Evolutionary conservation across 2,329 filamentous ascomycete genomes (phyloP), one percentile per base, ranked within the genome.

Genomic region (Pseudogymnoascus sp.): DNA sequence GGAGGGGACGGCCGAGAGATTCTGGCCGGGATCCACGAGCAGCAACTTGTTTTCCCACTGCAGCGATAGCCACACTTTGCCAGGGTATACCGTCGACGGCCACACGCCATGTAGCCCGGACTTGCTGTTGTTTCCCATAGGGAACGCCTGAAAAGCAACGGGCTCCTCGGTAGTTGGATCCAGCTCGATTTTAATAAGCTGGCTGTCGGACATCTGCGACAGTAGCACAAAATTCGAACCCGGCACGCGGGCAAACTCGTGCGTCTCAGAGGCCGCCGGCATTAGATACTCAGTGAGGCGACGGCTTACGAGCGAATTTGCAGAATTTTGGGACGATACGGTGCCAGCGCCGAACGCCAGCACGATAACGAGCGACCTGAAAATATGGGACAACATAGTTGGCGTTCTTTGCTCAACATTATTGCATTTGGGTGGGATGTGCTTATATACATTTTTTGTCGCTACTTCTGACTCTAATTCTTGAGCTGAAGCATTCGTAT

Each of bases 171-270:
- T 60, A 16, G 22, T 42, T 38, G 59, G 59, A 52, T 60, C 14
- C 59, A 60, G 23, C 59, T 60, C 59, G 22, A 60, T 60, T 38
- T 60, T 60, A 23, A 60, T 42, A 16, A 60, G 59, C 59, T 60
- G 59, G n/a, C 59, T 60, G 23, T 60, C 38, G 2, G 38, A 41
- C 59, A 60, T 60, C 22, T 60, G 59, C 23, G 38, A 60, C 23
- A 60, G 36, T 8, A 60, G 36, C n/a, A 60, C 33, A 42, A 60
- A 60, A 60, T 60, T 60, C 14, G 59, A 30, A 23, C 45, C 45
- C 12, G 59, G 59, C 36, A 60, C 59, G 12, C 59, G 59, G 22
- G 59, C 59, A 30, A 60, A 60, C 38, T 52, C 59, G 8, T 60
- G 59, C n/a, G 59, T 60, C 59, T 52, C 59, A 28, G 35, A 16